Base-by-base conservation (phyloP, 192 early-diverging fungal genomes). In the Backusella macrospora region DNA sequence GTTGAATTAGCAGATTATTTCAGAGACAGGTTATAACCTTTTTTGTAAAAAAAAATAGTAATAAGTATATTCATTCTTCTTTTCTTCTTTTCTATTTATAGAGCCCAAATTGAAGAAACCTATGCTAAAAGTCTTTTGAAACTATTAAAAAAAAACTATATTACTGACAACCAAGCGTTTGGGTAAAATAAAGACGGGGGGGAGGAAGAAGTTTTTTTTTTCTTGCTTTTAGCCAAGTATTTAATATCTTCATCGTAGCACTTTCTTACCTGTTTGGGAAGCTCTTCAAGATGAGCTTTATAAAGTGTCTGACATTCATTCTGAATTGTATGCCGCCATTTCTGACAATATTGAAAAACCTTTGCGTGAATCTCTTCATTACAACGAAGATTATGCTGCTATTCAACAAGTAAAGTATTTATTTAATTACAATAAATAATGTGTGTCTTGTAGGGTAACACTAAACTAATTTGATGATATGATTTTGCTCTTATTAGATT, bases 1-100 rank as follows among this genome's bases (percentile, higher is more conserved):
- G 86, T 84, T 9, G 85, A 88, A 43, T 43, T 88, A 23, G 87
- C 85, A 15, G 82, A 84, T 26, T 88, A 88, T 38, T 83, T 86
- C 65, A 79, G 78, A 73, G 87, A 88, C 64, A 74, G 87, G 87
- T 87, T 68, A 34, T 12, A 62, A 18, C 18, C 59, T 39, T 42
- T 65, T 12, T 29, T 34, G 21, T 29, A 45, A 29, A 40, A 9
- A 15, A 14, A 12, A 14, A 46, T 10, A 46, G 10, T 55, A 12
- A 23, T 4, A 55, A 4, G 26, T 16, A 48, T 9, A 48, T 16
- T n/a, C 16, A 6, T 0, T 18, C 42, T 5, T 44, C 0, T 67
- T 42, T 45, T 15, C 5, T 14, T 18, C 8, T 10, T 6, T 42
- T 2, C 15, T 42, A 59, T 18, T 39, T 34, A 0, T 77, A 86